phyloP scores from a whole-genome alignment of 2,329 filamentous ascomycete species.

The Xylariaceae sp. region DNA sequence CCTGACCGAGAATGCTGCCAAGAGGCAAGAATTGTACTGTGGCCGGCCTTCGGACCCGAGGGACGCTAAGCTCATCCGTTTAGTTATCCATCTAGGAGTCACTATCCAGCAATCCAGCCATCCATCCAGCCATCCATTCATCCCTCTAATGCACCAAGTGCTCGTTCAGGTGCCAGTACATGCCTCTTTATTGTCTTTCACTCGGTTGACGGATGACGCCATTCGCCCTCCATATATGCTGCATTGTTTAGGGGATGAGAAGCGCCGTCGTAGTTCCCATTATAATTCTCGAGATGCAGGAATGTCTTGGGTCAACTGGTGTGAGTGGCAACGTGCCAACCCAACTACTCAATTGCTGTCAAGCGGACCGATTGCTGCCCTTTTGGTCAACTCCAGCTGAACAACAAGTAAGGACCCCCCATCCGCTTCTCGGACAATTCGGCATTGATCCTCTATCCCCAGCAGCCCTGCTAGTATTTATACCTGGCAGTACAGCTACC shows the following conservation, averaged over 20 bases:
- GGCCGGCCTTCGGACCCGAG: constrained; percentile 14
- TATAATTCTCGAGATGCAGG: constrained; percentile 2
- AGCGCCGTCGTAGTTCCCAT: neutral
- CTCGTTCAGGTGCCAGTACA: constrained; percentile 12
- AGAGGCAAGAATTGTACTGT: constrained; percentile 5
- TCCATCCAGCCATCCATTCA: neutral
- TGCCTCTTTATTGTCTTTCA: neutral
- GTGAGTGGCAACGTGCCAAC: neutral
- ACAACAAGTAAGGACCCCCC: neutral
- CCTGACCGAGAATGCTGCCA: constrained; percentile 13
- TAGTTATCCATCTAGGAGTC: constrained; percentile 8
- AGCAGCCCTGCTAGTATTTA: neutral
- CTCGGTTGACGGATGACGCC: neutral
- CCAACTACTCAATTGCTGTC: neutral
- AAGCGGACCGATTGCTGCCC: neutral
- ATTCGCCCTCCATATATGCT: neutral
- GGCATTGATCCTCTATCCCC: neutral
- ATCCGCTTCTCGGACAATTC: neutral
- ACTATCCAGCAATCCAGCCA: neutral
- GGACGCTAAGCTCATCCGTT: constrained; percentile 1
- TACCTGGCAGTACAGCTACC: neutral
- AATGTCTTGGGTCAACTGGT: neutral
- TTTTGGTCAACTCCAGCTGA: constrained; percentile 2
- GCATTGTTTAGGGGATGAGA: neutral
- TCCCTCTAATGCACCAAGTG: constrained; percentile 9